Evolutionary conservation across 2,329 filamentous ascomycete species (phyloP).

Genomic region (Colletotrichum plurivorum): DNA sequence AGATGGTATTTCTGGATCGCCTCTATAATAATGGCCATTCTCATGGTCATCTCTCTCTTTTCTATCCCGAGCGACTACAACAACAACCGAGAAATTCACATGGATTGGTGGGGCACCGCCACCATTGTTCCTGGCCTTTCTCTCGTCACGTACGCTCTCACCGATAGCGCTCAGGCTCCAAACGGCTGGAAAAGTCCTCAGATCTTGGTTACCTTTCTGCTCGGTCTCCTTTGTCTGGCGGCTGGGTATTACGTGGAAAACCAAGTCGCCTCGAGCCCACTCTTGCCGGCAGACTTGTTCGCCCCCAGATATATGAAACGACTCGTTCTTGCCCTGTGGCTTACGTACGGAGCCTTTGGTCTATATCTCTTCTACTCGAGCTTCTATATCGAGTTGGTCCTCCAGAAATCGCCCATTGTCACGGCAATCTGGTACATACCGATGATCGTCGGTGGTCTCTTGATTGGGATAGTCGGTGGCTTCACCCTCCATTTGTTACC

Average conservation of each 20-base stretch:
- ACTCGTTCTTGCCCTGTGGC: constrained; percentile 72
- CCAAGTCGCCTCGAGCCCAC: constrained; percentile 76
- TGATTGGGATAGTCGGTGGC: constrained; percentile 57
- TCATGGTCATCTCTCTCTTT: constrained; percentile 35
- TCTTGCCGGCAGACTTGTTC: constrained; percentile 81
- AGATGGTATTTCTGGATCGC: constrained; percentile 80
- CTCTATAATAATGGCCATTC: constrained; percentile 59
- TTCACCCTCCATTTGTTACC: constrained; percentile 1
- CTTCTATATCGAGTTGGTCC: constrained; percentile 75
- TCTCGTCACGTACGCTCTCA: constrained; percentile 82
- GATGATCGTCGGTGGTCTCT: constrained; percentile 75
- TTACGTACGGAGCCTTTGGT: constrained; percentile 78
- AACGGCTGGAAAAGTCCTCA: constrained; percentile 82
- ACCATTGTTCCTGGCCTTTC: constrained; percentile 76
- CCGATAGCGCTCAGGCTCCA: constrained; percentile 78
- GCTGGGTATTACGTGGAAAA: constrained; percentile 79
- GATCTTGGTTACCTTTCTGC: constrained; percentile 74
- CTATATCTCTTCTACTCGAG: constrained; percentile 80
- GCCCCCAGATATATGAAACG: constrained; percentile 77
- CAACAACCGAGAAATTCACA: constrained; percentile 48
- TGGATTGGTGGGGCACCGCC: constrained; percentile 78
- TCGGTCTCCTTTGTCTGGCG: constrained; percentile 73
- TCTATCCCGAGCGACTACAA: constrained; percentile 39
- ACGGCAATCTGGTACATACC: constrained; percentile 79
- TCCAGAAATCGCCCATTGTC: constrained; percentile 70